Evolutionary conservation across 2,329 filamentous ascomycete species (phyloP), one percentile per base, ranked within the genome.

Genomic region (Neurospora sp.): DNA sequence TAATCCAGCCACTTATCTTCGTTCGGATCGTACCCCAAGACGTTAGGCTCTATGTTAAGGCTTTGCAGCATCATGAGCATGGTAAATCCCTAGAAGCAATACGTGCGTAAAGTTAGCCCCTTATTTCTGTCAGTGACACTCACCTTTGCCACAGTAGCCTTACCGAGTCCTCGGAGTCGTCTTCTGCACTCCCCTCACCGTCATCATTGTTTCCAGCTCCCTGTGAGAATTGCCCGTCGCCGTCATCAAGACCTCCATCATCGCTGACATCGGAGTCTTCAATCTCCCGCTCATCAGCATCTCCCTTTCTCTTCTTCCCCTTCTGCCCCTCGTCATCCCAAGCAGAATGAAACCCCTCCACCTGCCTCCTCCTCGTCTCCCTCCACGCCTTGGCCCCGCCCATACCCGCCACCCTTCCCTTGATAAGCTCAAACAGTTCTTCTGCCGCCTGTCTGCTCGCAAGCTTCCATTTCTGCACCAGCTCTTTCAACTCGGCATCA

Each of bases 381-480:
- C 74, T 69, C 80, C 77, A 78, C 0, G 75, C 76, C 69, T 69
- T 73, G 28, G 71, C 73, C 1, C 76, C 77, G 3, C 73, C 85
- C 80, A 74, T 87, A 82, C 42, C 91, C 83, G 69, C 87, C 80
- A 77, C 75, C 36, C 77, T 67, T 15, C 89, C 87, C 72, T 84
- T 84, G 28, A 90, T 87, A 23, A 82, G 80, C 33, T 80, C 82
- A 77, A 90, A 92, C 11, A 92, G 79, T 75, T 91, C 89, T 73
- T 93, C 90, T 1, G 90, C 90, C 7, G 89, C 90, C 67, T 83
- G 80, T 72, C 89, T 84, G 71, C 86, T 87, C 19, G 87, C 86
- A 0, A 76, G 78, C 66, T 82, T 86, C 91, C 91, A 93, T 77
- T 86, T 90, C 3, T 77, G 77, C 58, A 87, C 84, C 73, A 92